phyloP scores from a whole-genome alignment of 805 yeast genomes.

The Nakazawaea laoshanensis region DNA sequence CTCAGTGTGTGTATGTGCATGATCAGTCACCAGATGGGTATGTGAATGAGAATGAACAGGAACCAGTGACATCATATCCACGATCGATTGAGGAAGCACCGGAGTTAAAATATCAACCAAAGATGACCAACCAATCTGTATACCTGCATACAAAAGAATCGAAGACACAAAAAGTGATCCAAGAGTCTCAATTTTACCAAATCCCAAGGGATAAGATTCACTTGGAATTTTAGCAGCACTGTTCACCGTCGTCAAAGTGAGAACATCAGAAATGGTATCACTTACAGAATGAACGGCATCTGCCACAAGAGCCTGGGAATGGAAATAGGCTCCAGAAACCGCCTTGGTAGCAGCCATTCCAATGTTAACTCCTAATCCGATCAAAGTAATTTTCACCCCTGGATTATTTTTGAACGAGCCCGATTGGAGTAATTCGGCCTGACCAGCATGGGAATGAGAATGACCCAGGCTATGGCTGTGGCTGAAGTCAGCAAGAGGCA shows the following conservation, averaged over 20 bases:
- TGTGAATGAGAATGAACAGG: slow-evolving; percentile 52
- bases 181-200: slow-evolving; percentile 86
- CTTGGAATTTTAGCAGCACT: slow-evolving; percentile 57
- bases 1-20: slow-evolving; percentile 18
- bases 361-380: slow-evolving; percentile 78
- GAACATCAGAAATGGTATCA: slow-evolving; percentile 81
- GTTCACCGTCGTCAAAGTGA: slow-evolving; percentile 84
- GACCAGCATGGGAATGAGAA: slow-evolving; percentile 24
- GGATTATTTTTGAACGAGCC: slow-evolving; percentile 53
- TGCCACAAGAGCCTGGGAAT: slow-evolving; percentile 89
- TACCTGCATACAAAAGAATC: slow-evolving; percentile 77
- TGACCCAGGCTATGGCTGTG: slow-evolving; percentile 8
- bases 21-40: slow-evolving; percentile 28
- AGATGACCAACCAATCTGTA: slow-evolving; percentile 85
- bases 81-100: slow-evolving; percentile 50
- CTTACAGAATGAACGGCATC: slow-evolving; percentile 92
- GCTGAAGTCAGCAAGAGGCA: slow-evolving; percentile 17
- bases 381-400: slow-evolving; percentile 88
- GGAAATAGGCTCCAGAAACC: slow-evolving; percentile 83
- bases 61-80: slow-evolving; percentile 39
- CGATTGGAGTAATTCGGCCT: slow-evolving; percentile 33
- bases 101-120: slow-evolving; percentile 61
- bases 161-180: slow-evolving; percentile 87
- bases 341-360: slow-evolving; percentile 84
- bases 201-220: slow-evolving; percentile 69